Percentiles rank a stretch among this genome's conserved stretches.
Conservation (phyloP, 2,329 filamentous ascomycete genomes). For the Fusarium anguioides region DNA sequence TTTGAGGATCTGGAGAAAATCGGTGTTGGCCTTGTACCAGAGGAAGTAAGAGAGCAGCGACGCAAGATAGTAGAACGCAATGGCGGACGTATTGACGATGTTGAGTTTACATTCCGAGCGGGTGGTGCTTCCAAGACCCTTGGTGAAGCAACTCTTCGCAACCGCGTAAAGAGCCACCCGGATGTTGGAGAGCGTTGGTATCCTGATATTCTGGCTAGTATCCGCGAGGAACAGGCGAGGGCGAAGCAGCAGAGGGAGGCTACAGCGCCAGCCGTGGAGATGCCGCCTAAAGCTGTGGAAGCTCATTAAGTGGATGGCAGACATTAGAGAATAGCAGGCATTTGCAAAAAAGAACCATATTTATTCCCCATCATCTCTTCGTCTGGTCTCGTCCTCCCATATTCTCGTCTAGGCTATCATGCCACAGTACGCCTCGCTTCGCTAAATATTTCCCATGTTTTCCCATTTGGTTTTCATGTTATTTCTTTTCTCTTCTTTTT, state of each 20-base stretch:
- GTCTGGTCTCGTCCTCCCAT: slow-evolving; percentile 10
- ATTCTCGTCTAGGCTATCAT: slow-evolving; percentile 30
- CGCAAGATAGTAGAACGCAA: slow-evolving; percentile 67
- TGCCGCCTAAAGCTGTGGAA: slow-evolving; percentile 45
- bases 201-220: slow-evolving; percentile 69
- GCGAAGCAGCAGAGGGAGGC: slow-evolving; percentile 49
- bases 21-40: slow-evolving; percentile 69
- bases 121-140: slow-evolving; percentile 74
- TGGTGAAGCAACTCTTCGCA: slow-evolving; percentile 86
- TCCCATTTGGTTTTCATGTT: too few species aligned
- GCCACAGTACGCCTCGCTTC: slow-evolving; percentile 39
- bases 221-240: slow-evolving; percentile 67
- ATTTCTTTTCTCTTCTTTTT: slow-evolving; percentile 5
- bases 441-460: slow-evolving; percentile 29
- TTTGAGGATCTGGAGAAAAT: slow-evolving; percentile 79
- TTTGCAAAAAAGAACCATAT: slow-evolving; percentile 32
- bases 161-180: slow-evolving; percentile 86
- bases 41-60: slow-evolving; percentile 70
- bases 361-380: slow-evolving; percentile 32
- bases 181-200: slow-evolving; percentile 89
- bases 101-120: slow-evolving; percentile 86
- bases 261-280: slow-evolving; percentile 32
- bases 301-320: slow-evolving; percentile 44
- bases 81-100: slow-evolving; percentile 73
- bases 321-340: slow-evolving; percentile 3